Conservation (phyloP, 495 filamentous ascomycete genomes). For the Penicillium arizonense region DNA sequence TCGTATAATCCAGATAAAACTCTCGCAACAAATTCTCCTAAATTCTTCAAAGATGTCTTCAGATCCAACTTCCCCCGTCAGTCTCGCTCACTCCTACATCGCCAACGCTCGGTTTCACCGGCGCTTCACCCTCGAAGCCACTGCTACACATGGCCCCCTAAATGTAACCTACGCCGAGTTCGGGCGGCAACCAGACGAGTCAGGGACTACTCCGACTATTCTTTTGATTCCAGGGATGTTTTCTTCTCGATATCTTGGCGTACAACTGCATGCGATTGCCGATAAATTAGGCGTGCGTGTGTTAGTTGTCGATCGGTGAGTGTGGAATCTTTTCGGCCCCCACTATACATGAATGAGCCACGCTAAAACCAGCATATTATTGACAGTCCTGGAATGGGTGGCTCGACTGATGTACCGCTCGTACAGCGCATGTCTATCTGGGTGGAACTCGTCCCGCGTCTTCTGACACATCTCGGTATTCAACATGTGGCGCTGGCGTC, state of each 20-base stretch:
- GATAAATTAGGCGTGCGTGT: conserved; percentile 30
- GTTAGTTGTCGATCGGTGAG: conserved; percentile 27
- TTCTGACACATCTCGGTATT: conserved; percentile 39
- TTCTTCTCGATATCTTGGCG: conserved; percentile 29
- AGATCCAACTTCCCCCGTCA: conserved; percentile 4
- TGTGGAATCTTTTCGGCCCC: neutral
- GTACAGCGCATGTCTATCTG: conserved; percentile 36
- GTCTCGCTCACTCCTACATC: conserved; percentile 16
- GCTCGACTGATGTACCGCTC: conserved; percentile 40
- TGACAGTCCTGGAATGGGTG: conserved; percentile 38
- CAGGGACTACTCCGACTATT: conserved; percentile 13
- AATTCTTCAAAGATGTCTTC: no score
- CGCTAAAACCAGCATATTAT: neutral
- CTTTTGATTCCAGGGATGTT: conserved; percentile 37
- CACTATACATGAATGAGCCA: neutral
- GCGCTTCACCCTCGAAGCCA: conserved; percentile 18
- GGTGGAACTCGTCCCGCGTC: conserved; percentile 40
- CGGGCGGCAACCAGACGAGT: conserved; percentile 6
- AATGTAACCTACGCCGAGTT: conserved; percentile 27
- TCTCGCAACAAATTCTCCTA: no score
- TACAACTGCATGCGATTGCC: conserved; percentile 25
- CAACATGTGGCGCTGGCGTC: conserved; percentile 37
- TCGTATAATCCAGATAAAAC: no score
- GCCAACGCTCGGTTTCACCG: conserved; percentile 27
- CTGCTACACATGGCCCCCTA: conserved; percentile 17